A percentile compares a stretch with the other conserved stretches of the same genome.
phyloP scores from a whole-genome alignment of 306 rosid genomes.

The Heteromeles arbutifolia region DNA sequence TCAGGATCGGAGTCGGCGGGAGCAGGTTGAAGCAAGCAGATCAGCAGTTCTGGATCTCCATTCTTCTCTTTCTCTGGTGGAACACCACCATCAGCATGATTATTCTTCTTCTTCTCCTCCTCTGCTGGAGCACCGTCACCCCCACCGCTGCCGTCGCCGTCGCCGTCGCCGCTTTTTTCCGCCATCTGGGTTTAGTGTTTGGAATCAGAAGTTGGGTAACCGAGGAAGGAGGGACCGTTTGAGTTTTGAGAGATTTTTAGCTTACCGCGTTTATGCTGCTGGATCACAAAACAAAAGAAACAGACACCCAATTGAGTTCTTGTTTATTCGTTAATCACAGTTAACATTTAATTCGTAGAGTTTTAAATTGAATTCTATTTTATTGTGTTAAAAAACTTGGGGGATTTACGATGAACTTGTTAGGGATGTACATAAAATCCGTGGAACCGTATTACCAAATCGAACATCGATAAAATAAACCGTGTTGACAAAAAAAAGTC shows the following conservation, averaged over 20 bases:
- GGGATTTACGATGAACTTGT: too few relatives aligned
- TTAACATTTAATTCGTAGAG: not conserved
- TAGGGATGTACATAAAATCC: too few relatives aligned
- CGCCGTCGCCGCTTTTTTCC: not conserved
- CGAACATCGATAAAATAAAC: too few relatives aligned
- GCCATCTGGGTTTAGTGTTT: not conserved
- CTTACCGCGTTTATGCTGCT: not conserved
- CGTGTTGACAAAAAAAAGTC: too few relatives aligned
- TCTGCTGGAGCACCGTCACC: not conserved
- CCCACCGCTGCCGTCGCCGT: not conserved
- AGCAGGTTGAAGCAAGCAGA: constrained; percentile 73
- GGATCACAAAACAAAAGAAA: not conserved
- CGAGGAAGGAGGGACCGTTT: not conserved
- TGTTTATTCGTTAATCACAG: too few relatives aligned
- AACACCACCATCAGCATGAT: not conserved
- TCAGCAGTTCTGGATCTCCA: constrained; percentile 58
- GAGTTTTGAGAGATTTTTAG: not conserved
- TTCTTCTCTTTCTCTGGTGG: constrained; percentile 14
- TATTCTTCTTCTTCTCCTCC: not conserved
- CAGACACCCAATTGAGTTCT: not conserved
- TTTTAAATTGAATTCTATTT: not conserved
- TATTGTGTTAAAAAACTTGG: too few relatives aligned
- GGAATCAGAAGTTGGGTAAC: not conserved
- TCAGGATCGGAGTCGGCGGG: constrained; percentile 45
- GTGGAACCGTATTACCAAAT: too few relatives aligned